Percentiles rank a stretch among this genome's conserved stretches.
Evolutionary conservation across 2,329 filamentous ascomycete species (phyloP).

Genomic region (Trichoderma endophyticum): DNA sequence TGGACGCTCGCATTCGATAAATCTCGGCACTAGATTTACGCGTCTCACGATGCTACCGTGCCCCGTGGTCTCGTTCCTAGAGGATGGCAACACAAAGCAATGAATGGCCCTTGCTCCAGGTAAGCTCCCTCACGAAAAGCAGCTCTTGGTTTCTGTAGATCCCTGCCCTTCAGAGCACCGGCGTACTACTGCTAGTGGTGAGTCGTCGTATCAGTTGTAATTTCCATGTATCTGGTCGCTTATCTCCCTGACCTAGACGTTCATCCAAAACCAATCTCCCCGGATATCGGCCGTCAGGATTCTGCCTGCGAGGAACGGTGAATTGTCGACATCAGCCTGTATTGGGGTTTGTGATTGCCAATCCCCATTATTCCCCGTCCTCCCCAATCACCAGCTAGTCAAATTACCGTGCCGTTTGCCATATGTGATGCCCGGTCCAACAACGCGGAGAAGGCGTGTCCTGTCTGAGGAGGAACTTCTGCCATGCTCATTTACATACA

Average conservation of each 20-base stretch:
- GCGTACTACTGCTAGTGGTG: not conserved
- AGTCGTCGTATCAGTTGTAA: slow-evolving; percentile 6
- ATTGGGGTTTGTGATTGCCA: not conserved
- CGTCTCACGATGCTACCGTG: not conserved
- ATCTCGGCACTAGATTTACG: not conserved
- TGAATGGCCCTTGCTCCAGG: not conserved
- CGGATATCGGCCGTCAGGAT: slow-evolving; percentile 15
- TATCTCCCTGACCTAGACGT: slow-evolving; percentile 5
- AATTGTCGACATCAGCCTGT: slow-evolving; percentile 10
- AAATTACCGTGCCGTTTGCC: not conserved
- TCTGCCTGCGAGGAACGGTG: slow-evolving; percentile 2
- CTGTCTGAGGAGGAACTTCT: slow-evolving; percentile 4
- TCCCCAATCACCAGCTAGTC: not conserved
- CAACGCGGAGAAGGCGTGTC: not conserved
- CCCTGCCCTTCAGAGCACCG: slow-evolving; percentile 3
- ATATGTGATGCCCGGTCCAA: not conserved
- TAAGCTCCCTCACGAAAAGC: not conserved
- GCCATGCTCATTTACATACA: not conserved
- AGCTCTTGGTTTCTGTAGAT: not conserved
- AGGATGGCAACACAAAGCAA: not conserved
- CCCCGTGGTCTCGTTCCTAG: not conserved
- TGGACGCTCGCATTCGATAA: not conserved
- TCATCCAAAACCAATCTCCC: not conserved
- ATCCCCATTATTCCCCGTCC: not conserved
- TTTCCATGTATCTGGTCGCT: slow-evolving; percentile 16